Percentiles rank a stretch among this genome's conserved stretches.
Evolutionary conservation across 1,284 basidiomycete genomes (phyloP).

Genomic region (Cutaneotrichosporon cavernicola): DNA sequence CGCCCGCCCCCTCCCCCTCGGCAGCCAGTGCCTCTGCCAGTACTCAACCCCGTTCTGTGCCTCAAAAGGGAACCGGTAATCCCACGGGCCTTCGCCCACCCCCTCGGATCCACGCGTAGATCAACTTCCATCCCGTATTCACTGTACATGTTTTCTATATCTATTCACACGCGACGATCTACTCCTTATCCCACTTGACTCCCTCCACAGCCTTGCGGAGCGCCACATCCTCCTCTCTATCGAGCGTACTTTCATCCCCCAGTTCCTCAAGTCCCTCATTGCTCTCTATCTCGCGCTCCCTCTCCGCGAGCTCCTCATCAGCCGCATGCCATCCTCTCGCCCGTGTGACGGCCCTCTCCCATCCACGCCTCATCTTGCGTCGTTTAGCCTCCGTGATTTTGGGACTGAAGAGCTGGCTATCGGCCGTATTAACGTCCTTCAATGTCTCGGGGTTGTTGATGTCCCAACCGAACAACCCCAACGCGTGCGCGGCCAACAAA

Average conservation of each 20-base stretch:
- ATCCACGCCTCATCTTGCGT: conserved; percentile 66
- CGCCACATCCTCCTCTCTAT: not conserved
- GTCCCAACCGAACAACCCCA: conserved; percentile 93
- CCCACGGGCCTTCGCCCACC: not conserved
- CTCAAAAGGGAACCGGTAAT: no score
- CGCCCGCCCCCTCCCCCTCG: not conserved
- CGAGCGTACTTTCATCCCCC: not conserved
- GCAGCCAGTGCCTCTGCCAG: no score
- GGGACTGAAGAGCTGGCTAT: conserved; percentile 71
- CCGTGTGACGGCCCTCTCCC: conserved; percentile 81
- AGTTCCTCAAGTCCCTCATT: conserved; percentile 20
- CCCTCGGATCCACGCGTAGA: not conserved
- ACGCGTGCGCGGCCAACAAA: conserved; percentile 85
- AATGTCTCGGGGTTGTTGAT: conserved; percentile 79
- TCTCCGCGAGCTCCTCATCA: conserved; percentile 22
- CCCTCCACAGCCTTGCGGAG: conserved; percentile 2
- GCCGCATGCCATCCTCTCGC: conserved; percentile 66
- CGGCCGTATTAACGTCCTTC: conserved; percentile 81
- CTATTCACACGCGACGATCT: not conserved
- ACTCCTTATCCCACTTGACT: not conserved
- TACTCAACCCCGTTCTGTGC: no score
- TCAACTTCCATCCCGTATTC: no score
- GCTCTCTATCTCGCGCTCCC: conserved; percentile 23
- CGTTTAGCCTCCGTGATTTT: conserved; percentile 60
- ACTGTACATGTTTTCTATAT: no score